These are phyloP conservation scores for Sclerotinia sclerotiorum DNA, from an alignment of 2,329 filamentous ascomycete genomes.

Conservation along the genomic window DNA sequence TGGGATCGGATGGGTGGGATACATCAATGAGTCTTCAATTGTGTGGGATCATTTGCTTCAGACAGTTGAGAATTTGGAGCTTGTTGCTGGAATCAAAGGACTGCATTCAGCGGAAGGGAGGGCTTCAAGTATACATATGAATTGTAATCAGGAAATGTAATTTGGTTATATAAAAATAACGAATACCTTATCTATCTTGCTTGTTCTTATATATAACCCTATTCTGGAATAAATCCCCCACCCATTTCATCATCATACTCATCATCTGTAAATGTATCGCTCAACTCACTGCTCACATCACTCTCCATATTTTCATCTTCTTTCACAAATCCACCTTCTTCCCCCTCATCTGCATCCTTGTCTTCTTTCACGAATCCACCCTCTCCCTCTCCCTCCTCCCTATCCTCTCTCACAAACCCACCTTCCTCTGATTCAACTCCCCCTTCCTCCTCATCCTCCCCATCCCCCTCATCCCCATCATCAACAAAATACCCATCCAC, in stretches of 20 bases:
- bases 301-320: slow-evolving; percentile 45
- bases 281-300: slow-evolving; percentile 38
- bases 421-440: slow-evolving; percentile 64
- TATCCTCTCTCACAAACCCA: slow-evolving; percentile 26
- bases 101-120: not conserved
- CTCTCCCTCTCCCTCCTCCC: slow-evolving; percentile 48
- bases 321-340: not conserved
- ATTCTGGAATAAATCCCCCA: slow-evolving; percentile 47
- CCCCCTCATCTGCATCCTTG: slow-evolving; percentile 48
- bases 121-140: not conserved
- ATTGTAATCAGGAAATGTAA: not conserved
- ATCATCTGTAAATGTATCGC: slow-evolving; percentile 17
- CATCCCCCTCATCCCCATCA: slow-evolving; percentile 40
- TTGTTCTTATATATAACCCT: slow-evolving; percentile 21
- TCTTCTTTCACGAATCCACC: slow-evolving; percentile 26
- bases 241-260: slow-evolving; percentile 45
- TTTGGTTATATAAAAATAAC: not conserved
- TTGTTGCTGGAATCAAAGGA: not conserved
- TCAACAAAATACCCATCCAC: slow-evolving; percentile 38
- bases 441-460: slow-evolving; percentile 46
- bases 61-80: not conserved
- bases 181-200: not conserved
- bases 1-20: not conserved
- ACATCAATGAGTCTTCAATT: not conserved
- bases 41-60: not conserved